A percentile compares a stretch with the other conserved stretches of the same genome.
Evolutionary conservation across 345 rosid genomes (phyloP).

Genomic region (Aquilaria malaccensis): DNA sequence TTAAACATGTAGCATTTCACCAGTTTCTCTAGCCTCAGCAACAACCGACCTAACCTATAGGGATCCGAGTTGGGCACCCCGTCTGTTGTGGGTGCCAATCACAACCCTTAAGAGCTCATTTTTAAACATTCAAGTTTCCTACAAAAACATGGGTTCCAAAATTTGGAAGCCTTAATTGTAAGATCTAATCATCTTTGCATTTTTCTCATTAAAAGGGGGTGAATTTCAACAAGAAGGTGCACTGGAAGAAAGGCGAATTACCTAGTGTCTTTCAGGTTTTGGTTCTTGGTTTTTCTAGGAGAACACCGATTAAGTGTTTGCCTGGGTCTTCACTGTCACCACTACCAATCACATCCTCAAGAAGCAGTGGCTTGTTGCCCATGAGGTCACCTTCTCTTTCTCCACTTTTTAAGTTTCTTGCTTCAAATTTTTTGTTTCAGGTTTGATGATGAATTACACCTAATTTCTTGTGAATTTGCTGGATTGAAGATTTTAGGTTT

Average conservation of each 20-base stretch:
- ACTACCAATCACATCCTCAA: slow-evolving; percentile 69
- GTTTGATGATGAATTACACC: background rate
- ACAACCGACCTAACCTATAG: no score
- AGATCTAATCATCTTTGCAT: no score
- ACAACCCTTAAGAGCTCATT: no score
- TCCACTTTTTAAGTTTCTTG: background rate
- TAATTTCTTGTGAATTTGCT: background rate
- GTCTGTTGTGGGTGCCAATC: no score
- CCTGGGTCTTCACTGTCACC: slow-evolving; percentile 77
- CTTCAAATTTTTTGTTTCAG: background rate
- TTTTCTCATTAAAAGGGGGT: background rate
- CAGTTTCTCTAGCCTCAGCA: no score
- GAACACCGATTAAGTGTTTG: slow-evolving; percentile 59
- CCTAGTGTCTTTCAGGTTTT: slow-evolving; percentile 48
- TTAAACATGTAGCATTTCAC: no score
- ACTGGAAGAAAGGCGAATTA: slow-evolving; percentile 72
- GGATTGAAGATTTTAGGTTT: background rate
- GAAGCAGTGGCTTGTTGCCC: slow-evolving; percentile 79
- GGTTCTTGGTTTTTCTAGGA: slow-evolving; percentile 21
- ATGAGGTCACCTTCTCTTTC: slow-evolving; percentile 38
- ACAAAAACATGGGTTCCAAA: no score
- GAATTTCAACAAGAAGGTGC: slow-evolving; percentile 37
- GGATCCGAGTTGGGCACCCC: no score
- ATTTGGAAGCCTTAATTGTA: no score
- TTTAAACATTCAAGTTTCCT: no score